Percentiles rank a stretch among this genome's conserved stretches.
Evolutionary conservation across 1,284 basidiomycete species (phyloP).

Genomic region (Testicularia cyperi): DNA sequence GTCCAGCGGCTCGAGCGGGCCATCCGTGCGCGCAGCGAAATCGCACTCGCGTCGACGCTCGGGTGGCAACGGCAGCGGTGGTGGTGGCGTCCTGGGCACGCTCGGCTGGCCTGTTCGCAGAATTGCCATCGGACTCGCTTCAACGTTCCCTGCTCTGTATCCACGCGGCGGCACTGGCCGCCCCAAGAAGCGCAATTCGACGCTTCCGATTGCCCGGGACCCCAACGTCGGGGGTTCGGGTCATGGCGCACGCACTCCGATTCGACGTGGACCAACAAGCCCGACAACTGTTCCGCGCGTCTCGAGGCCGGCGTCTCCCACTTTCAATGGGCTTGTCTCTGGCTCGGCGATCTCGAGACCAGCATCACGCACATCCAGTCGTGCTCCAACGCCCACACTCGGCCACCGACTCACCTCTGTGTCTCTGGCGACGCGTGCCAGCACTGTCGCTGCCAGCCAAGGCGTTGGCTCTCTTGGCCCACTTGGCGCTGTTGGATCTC

Average conservation of each 20-base stretch:
- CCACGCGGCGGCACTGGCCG: slow-evolving; percentile 11
- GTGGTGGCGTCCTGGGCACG: slow-evolving; percentile 9
- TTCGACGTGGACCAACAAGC: slow-evolving; percentile 14
- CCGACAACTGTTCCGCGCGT: slow-evolving; percentile 21
- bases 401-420: slow-evolving; percentile 38
- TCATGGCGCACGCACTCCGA: slow-evolving; percentile 19
- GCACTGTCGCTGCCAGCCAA: slow-evolving; percentile 13
- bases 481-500: too few relatives aligned
- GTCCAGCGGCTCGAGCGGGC: slow-evolving; percentile 9
- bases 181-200: slow-evolving; percentile 34
- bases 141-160: slow-evolving; percentile 20
- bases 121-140: slow-evolving; percentile 12
- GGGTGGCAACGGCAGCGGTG: too few relatives aligned
- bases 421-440: slow-evolving; percentile 17
- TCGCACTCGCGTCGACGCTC: background rate
- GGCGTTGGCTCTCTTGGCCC: slow-evolving; percentile 5
- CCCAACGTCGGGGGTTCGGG: slow-evolving; percentile 3
- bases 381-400: slow-evolving; percentile 34
- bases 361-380: slow-evolving; percentile 32
- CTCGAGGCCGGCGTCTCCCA: slow-evolving; percentile 31
- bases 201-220: slow-evolving; percentile 9
- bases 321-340: slow-evolving; percentile 15
- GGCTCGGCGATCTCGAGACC: slow-evolving; percentile 36
- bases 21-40: too few relatives aligned
- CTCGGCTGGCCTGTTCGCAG: slow-evolving; percentile 30